Percentiles rank a stretch among this genome's conserved stretches.
These are phyloP conservation scores for Bondarzewia mesenterica DNA, from an alignment of 1,284 basidiomycete species.

Conservation along the genomic window DNA sequence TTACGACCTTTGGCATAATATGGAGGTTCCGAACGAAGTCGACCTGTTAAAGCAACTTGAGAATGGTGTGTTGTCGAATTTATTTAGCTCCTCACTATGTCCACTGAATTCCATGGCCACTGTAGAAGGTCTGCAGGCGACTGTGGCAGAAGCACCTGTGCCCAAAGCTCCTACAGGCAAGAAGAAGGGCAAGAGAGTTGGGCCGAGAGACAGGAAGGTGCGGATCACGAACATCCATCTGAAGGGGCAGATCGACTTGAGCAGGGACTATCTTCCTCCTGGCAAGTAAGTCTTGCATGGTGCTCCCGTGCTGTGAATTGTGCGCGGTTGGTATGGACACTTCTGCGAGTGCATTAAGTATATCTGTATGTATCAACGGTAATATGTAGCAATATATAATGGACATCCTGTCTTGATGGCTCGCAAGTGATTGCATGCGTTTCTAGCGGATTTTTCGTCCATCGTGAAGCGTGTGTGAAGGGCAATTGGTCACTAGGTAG, in stretches of 20 bases:
- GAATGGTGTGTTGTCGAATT: conserved; percentile 39
- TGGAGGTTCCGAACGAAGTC: conserved; percentile 79
- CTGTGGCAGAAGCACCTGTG: conserved; percentile 45
- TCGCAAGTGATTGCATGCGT: too few species aligned
- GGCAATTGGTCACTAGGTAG: too few species aligned
- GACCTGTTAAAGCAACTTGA: conserved; percentile 72
- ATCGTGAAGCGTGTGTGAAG: too few species aligned
- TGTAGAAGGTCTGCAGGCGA: conserved; percentile 70
- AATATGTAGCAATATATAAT: too few species aligned
- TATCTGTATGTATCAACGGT: too few species aligned
- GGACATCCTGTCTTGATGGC: too few species aligned
- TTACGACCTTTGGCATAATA: conserved; percentile 74
- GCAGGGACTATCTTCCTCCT: conserved; percentile 55
- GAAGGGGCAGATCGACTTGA: conserved; percentile 76
- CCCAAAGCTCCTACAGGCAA: conserved; percentile 51
- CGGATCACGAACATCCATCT: conserved; percentile 86
- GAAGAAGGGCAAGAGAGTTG: conserved; percentile 79
- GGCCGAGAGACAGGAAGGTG: conserved; percentile 64
- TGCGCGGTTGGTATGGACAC: too few species aligned
- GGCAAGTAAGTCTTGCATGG: conserved; percentile 26
- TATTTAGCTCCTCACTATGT: conserved; percentile 8
- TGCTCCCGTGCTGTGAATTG: too few species aligned
- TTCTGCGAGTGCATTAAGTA: too few species aligned
- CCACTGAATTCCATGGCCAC: conserved; percentile 1
- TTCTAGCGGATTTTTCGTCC: too few species aligned